These are phyloP conservation scores for Bryoglossum gracile DNA, from an alignment of 495 filamentous ascomycete species.

Conservation along the genomic window DNA sequence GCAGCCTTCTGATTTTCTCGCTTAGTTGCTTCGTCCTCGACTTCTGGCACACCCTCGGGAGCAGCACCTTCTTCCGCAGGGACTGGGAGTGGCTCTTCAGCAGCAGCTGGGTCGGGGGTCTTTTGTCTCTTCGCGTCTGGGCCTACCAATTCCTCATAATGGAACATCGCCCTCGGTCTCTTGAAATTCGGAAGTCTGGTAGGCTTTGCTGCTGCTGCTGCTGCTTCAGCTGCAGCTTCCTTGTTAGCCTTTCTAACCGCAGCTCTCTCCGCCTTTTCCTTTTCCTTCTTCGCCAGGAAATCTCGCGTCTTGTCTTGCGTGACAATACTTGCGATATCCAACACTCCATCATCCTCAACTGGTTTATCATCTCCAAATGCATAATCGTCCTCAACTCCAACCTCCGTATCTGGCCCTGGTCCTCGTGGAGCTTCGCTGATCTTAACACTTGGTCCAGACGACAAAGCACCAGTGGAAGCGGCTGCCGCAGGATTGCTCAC, in stretches of 20 bases:
- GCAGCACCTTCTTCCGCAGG: constrained; percentile 5
- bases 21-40: constrained; percentile 21
- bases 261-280: constrained; percentile 72
- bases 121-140: constrained; percentile 36
- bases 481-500: constrained; percentile 54
- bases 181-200: constrained; percentile 73
- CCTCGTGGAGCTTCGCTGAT: constrained; percentile 35
- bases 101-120: constrained; percentile 27
- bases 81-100: neutral
- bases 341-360: constrained; percentile 68
- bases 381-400: constrained; percentile 44
- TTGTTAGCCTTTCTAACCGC: constrained; percentile 31
- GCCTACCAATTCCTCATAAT: constrained; percentile 70
- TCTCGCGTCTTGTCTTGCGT: constrained; percentile 85
- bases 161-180: constrained; percentile 65
- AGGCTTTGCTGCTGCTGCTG: constrained; percentile 48
- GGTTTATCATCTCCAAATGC: constrained; percentile 40
- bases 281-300: constrained; percentile 84
- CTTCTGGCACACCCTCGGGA: constrained; percentile 11
- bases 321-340: constrained; percentile 93
- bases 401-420: constrained; percentile 36
- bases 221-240: constrained; percentile 48
- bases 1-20: constrained; percentile 16
- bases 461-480: constrained; percentile 43
- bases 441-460: constrained; percentile 25